These are phyloP conservation scores for Malus hybrid DNA, from an alignment of 331 rosid species.

Conservation along the genomic window DNA sequence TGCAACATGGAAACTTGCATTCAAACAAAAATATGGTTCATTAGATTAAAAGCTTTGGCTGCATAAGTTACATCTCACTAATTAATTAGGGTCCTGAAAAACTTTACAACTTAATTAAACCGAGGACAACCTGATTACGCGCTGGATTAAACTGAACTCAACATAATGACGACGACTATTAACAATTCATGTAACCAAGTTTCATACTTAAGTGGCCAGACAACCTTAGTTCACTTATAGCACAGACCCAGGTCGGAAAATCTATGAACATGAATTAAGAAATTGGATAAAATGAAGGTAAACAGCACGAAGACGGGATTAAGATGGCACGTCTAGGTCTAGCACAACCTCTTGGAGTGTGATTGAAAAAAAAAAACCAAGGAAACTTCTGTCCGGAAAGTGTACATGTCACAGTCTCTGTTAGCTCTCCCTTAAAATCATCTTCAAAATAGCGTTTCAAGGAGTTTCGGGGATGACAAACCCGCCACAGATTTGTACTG, in stretches of 20 bases:
- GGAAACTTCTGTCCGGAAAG: slow-evolving; percentile 19
- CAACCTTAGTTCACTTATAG: slow-evolving; percentile 5
- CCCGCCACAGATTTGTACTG: slow-evolving; percentile 73
- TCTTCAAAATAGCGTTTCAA: slow-evolving; percentile 59
- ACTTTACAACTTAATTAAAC: slow-evolving; percentile 14
- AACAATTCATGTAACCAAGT: slow-evolving; percentile 16
- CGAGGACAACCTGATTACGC: slow-evolving; percentile 8
- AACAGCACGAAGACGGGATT: slow-evolving; percentile 23
- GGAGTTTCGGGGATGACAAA: slow-evolving; percentile 58
- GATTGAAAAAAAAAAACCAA: slow-evolving; percentile 16
- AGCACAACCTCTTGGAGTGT: slow-evolving; percentile 27
- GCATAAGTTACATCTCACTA: not conserved
- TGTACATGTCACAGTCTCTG: slow-evolving; percentile 18
- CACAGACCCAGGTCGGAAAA: slow-evolving; percentile 19
- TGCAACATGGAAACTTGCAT: too few species aligned
- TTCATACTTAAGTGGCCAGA: slow-evolving; percentile 10
- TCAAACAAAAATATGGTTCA: not conserved
- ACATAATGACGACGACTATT: not conserved
- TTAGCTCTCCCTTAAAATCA: slow-evolving; percentile 34
- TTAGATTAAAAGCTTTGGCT: not conserved
- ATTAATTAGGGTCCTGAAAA: not conserved
- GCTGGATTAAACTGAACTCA: not conserved
- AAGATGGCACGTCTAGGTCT: slow-evolving; percentile 27
- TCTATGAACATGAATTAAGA: slow-evolving; percentile 19
- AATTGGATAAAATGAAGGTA: slow-evolving; percentile 20